These are phyloP conservation scores for Myxozyma monticola DNA, from an alignment of 805 yeast genomes.

Conservation along the genomic window DNA sequence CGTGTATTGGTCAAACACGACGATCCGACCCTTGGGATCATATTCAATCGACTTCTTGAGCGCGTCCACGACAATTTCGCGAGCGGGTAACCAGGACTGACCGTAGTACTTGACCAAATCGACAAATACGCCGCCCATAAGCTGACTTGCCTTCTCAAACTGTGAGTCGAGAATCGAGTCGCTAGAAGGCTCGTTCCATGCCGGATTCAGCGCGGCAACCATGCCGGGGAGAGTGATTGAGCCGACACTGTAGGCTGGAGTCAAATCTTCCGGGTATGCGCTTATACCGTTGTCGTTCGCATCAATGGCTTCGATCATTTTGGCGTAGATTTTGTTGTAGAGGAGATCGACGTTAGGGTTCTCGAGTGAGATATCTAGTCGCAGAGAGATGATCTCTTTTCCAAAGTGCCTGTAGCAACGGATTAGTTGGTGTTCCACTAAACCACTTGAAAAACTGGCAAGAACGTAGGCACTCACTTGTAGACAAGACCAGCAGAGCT, in stretches of 20 bases:
- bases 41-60: slow-evolving; percentile 58
- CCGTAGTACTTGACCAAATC: slow-evolving; percentile 70
- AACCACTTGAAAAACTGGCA: not conserved
- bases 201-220: slow-evolving; percentile 78
- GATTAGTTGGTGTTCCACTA: too few species aligned
- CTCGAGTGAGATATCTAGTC: slow-evolving; percentile 45
- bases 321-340: slow-evolving; percentile 76
- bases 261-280: slow-evolving; percentile 59
- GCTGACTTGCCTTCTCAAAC: slow-evolving; percentile 67
- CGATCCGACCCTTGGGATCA: slow-evolving; percentile 69
- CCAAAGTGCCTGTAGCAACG: slow-evolving; percentile 45
- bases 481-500: slow-evolving; percentile 92
- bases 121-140: slow-evolving; percentile 82
- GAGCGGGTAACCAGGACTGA: slow-evolving; percentile 89
- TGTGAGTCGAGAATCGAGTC: slow-evolving; percentile 62
- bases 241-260: slow-evolving; percentile 67
- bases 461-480: slow-evolving; percentile 43
- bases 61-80: slow-evolving; percentile 70
- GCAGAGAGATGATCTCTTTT: slow-evolving; percentile 45
- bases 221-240: slow-evolving; percentile 76
- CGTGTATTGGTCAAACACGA: slow-evolving; percentile 72
- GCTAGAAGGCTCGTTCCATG: slow-evolving; percentile 70
- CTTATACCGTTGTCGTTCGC: slow-evolving; percentile 94
- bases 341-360: slow-evolving; percentile 57
- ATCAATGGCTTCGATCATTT: slow-evolving; percentile 86